These are phyloP conservation scores for Camellia oleifera DNA, from an alignment of 179 eudicot species.

Conservation along the genomic window DNA sequence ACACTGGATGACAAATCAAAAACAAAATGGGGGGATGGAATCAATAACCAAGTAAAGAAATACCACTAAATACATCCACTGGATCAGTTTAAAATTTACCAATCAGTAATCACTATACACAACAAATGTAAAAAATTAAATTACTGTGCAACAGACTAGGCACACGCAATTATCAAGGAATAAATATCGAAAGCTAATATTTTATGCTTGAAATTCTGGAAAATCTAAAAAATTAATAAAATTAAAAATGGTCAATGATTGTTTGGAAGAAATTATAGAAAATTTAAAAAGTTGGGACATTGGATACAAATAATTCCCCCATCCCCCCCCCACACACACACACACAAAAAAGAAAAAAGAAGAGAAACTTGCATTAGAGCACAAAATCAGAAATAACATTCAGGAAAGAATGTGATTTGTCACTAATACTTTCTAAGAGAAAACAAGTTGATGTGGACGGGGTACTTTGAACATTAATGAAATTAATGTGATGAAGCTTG, in stretches of 20 bases:
- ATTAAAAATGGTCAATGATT: too few relatives aligned
- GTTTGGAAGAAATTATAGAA: too few relatives aligned
- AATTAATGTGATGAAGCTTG: not conserved
- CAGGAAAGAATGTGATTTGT: not conserved
- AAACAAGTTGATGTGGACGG: too few relatives aligned
- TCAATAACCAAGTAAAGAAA: constrained; percentile 8
- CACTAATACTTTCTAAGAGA: not conserved
- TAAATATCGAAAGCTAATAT: not conserved
- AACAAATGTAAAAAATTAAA: not conserved
- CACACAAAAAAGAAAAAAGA: too few relatives aligned
- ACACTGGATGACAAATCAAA: constrained; percentile 36
- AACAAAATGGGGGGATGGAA: not conserved
- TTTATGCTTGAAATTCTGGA: not conserved
- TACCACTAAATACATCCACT: not conserved
- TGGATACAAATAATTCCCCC: too few relatives aligned
- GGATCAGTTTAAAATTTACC: not conserved
- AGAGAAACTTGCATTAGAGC: too few relatives aligned
- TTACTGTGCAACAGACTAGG: not conserved
- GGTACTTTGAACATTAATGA: not conserved
- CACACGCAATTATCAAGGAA: not conserved
- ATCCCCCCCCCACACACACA: too few relatives aligned
- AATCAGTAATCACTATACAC: not conserved
- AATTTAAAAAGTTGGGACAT: too few relatives aligned
- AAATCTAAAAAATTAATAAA: not conserved
- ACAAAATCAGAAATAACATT: not conserved